Conservation (phyloP, 2,329 filamentous ascomycete species). For the Aspergillus ruber region DNA sequence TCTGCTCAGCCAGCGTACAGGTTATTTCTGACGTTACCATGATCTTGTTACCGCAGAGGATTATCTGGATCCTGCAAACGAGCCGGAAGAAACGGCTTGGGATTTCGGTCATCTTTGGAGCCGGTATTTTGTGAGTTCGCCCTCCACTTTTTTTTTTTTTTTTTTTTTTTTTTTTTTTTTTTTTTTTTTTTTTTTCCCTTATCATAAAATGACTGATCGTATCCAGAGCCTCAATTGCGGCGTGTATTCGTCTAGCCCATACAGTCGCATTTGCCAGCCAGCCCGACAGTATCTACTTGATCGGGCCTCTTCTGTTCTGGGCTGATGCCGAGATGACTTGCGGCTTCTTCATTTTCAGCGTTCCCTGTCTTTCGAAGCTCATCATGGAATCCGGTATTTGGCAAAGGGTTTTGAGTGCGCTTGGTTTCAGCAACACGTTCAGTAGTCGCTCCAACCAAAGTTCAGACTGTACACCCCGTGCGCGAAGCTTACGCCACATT, state of each 20-base stretch:
- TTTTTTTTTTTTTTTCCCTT: background rate
- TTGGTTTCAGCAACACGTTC: background rate
- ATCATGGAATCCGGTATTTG: constrained; percentile 18
- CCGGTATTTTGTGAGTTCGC: constrained; percentile 26
- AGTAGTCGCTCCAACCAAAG: background rate
- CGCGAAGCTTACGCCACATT: background rate
- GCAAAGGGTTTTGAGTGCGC: constrained; percentile 1
- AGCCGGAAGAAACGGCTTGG: constrained; percentile 25
- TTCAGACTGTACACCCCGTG: background rate
- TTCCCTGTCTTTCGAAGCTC: constrained; percentile 37
- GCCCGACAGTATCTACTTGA: constrained; percentile 25
- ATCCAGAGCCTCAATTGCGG: constrained; percentile 37
- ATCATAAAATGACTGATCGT: background rate
- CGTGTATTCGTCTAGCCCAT: constrained; percentile 30
- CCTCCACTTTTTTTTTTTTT: background rate
- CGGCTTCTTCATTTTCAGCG: constrained; percentile 39
- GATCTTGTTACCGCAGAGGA: constrained; percentile 28
- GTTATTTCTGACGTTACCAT: constrained; percentile 27
- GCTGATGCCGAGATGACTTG: constrained; percentile 42
- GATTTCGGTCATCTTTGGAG: constrained; percentile 25
- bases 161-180: background rate
- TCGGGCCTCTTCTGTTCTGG: constrained; percentile 41
- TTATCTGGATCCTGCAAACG: constrained; percentile 30
- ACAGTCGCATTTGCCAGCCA: constrained; percentile 10
- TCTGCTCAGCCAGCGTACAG: constrained; percentile 28